These are phyloP conservation scores for Fusarium sp. DNA, from an alignment of 2,329 filamentous ascomycete genomes.

Conservation along the genomic window DNA sequence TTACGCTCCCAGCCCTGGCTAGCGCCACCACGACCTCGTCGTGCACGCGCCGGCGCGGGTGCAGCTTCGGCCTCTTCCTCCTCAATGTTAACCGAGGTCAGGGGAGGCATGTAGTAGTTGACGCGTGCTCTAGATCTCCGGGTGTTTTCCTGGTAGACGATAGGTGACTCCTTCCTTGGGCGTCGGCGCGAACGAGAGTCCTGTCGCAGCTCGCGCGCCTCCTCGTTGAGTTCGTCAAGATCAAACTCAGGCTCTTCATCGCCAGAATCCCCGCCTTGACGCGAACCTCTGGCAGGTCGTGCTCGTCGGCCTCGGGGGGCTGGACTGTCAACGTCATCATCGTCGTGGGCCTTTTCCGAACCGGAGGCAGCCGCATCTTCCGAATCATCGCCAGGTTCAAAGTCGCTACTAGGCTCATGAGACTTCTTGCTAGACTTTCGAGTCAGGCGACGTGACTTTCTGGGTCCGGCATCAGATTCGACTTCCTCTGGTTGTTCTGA, in stretches of 20 bases:
- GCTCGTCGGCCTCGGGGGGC: conserved; percentile 62
- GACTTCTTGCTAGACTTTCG: conserved; percentile 60
- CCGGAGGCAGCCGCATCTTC: conserved; percentile 64
- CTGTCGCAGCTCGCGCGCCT: conserved; percentile 71
- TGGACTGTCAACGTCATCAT: conserved; percentile 61
- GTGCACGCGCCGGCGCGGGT: conserved; percentile 76
- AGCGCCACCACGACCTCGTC: conserved; percentile 71
- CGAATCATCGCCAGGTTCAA: conserved; percentile 70
- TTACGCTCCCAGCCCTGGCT: conserved; percentile 78
- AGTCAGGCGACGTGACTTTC: conserved; percentile 59
- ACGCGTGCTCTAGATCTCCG: conserved; percentile 70
- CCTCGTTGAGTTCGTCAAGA: conserved; percentile 73
- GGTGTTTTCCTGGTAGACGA: conserved; percentile 69
- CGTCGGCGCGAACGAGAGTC: conserved; percentile 65
- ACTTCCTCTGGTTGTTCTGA: conserved; percentile 47
- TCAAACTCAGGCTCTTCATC: conserved; percentile 71
- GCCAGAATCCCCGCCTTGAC: conserved; percentile 63
- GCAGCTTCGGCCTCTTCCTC: conserved; percentile 78
- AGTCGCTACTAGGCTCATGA: conserved; percentile 70
- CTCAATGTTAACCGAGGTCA: conserved; percentile 72
- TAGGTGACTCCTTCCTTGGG: conserved; percentile 63
- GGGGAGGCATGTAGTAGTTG: conserved; percentile 87
- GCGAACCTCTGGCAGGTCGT: conserved; percentile 60
- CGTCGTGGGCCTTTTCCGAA: conserved; percentile 53
- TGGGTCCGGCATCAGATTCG: conserved; percentile 47